phyloP scores from a whole-genome alignment of 306 rosid genomes.

The Morella rubra region DNA sequence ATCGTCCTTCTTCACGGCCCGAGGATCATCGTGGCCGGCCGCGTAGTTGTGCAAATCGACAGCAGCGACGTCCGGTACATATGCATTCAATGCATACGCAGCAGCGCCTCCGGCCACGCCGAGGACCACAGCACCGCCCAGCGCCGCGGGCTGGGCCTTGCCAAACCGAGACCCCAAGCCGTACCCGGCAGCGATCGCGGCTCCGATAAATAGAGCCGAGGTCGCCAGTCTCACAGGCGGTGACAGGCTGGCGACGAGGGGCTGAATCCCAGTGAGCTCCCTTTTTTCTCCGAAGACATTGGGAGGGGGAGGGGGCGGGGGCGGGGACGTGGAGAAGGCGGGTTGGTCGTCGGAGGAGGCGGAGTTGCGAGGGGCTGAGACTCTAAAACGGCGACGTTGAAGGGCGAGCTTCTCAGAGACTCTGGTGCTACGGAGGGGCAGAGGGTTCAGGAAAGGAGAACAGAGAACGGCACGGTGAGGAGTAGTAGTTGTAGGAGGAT shows the following conservation, averaged over 20 bases:
- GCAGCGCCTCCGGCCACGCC: constrained; percentile 81
- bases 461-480: constrained; percentile 35
- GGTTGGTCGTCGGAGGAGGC: constrained; percentile 32
- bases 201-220: constrained; percentile 73
- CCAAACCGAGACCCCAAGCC: constrained; percentile 73
- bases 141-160: constrained; percentile 52
- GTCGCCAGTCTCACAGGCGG: constrained; percentile 69
- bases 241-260: constrained; percentile 59
- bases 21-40: constrained; percentile 65
- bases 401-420: constrained; percentile 2
- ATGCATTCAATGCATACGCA: constrained; percentile 62
- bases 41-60: constrained; percentile 79
- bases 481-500: constrained; percentile 41
- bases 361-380: constrained; percentile 58
- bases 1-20: constrained; percentile 69
- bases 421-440: constrained; percentile 35
- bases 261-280: constrained; percentile 78
- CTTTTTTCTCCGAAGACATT: constrained; percentile 43
- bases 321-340: constrained; percentile 22
- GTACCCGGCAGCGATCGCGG: constrained; percentile 82
- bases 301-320: constrained; percentile 28
- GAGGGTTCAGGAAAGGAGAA: constrained; percentile 45
- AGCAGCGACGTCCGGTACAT: constrained; percentile 85
- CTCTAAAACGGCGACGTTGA: constrained; percentile 65
- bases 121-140: constrained; percentile 82